Base-by-base conservation (phyloP, 768 basidiomycete species). In the Naganishia vishniacii region DNA sequence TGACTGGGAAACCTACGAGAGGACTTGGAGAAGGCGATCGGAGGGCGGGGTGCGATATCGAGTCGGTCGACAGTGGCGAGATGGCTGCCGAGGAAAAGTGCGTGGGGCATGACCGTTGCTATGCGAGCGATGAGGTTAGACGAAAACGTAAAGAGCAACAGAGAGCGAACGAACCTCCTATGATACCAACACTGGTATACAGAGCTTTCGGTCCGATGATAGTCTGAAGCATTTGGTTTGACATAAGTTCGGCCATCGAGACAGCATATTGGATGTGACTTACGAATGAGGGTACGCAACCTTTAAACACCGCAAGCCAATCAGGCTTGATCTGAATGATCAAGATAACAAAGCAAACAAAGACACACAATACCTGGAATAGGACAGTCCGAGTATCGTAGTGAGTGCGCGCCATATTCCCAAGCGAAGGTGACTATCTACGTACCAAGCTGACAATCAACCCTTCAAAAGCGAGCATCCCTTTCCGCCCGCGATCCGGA, bases 51-150 rank as follows among this genome's bases (percentile, higher is more conserved):
- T 23, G 64, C 47, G 15, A 48, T 41, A 31, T 73, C 78, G 15
- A 89, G 71, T 47, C 91, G 80, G 63, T 91, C 86, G 73, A 91
- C 88, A 0, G 89, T 91, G 2, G 90, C 86, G 4, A 95, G 83
- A 34, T 62, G 53, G 26, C 48, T 56, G 13, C 91, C 92, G 16
- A 95, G 81, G 80, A 88, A 91, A n/a, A 95, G 80, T 65, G 86
- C 87, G 75, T 93, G 91, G 0, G 91, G 91, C 91, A 93, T 93
- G 65, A 91, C 86, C 2, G 90, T 95, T 0, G 90, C 89, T 31
- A 88, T 86, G 1, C 88, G 72, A 8, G 4, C 13, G 31, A 1
- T 3, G 3, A 9, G 16, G 32, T 6, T 47, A 16, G 16, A 32
- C 34, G 28, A 1, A 20, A 25, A 37, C 0, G 18, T 28, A 37